Evolutionary conservation across 306 rosid species (phyloP), one percentile per base, ranked within the genome.

Genomic region (Vicia sativa): DNA sequence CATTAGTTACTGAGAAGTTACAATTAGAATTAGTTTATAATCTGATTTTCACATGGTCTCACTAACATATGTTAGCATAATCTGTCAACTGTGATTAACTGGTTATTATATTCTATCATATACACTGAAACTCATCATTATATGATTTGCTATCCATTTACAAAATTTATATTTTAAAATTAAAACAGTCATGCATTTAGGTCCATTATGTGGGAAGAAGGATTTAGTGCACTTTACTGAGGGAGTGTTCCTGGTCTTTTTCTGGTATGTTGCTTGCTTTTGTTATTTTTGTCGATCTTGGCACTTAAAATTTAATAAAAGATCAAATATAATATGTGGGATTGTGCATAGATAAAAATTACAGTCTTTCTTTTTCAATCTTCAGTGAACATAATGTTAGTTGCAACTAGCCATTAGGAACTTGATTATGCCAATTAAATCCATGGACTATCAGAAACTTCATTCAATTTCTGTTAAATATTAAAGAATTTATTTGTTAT

Each of bases 231-330:
- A 52, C 90, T 87, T 48, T 93, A 88, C 77, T 85, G 78, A 77
- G 95, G 96, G 76, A 82, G 88, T 73, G 78, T 79, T 85, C 99
- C 97, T 71, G 78, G 90, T 61, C 96, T 86, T 72, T 77, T 90
- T 78, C 93, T 90, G 86, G 96, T 90, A 88, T 62, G 78, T 78
- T 75, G 62, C 72, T 84, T 67, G 62, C 61, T 43, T 29, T 62
- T 68, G 43, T 65, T 70, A 62, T 64, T 56, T 57, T 7, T 9
- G 16, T 43, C 16, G 25, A 37, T 56, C 73, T 68, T 77, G 56
- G 43, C 38, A 4, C 38, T 69, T 50, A 23, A 69, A 23, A 29
- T 18, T 56, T 35, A 18, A 15, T 44, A 59, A 26, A 21, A 37
- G 59, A 57, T 50, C 43, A 21, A 62, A 60, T 29, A 19, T 26